phyloP scores from a whole-genome alignment of 1,284 basidiomycete genomes.

The Sanghuangporus sanghuang region DNA sequence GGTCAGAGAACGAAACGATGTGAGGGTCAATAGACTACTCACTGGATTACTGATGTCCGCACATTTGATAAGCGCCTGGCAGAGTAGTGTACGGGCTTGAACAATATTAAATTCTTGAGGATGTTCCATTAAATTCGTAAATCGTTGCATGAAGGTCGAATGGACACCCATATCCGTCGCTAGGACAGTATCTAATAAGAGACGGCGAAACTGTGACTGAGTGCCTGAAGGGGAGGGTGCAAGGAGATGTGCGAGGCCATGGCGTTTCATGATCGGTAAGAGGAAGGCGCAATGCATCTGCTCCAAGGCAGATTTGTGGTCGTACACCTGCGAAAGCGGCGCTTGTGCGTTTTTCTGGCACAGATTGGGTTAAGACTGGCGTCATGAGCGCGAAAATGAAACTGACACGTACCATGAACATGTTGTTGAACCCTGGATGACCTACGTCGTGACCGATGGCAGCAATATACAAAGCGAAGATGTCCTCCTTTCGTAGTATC shows the following conservation, averaged over 20 bases:
- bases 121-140: slow-evolving; percentile 43
- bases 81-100: slow-evolving; percentile 66
- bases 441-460: slow-evolving; percentile 95
- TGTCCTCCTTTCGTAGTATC: slow-evolving; percentile 57
- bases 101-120: slow-evolving; percentile 32
- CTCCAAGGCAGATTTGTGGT: slow-evolving; percentile 85
- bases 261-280: slow-evolving; percentile 74
- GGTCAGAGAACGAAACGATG: not conserved
- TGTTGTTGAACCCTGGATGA: slow-evolving; percentile 88
- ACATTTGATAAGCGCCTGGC: slow-evolving; percentile 90
- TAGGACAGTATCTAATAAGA: slow-evolving; percentile 75
- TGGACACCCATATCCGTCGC: slow-evolving; percentile 94
- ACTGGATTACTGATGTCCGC: slow-evolving; percentile 97
- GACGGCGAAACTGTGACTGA: slow-evolving; percentile 59
- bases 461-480: slow-evolving; percentile 81
- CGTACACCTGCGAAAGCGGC: slow-evolving; percentile 83
- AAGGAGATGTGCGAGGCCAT: slow-evolving; percentile 67
- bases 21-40: slow-evolving; percentile 25
- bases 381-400: not conserved
- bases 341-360: slow-evolving; percentile 85
- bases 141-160: slow-evolving; percentile 73
- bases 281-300: slow-evolving; percentile 90
- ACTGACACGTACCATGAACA: slow-evolving; percentile 73
- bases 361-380: slow-evolving; percentile 4
- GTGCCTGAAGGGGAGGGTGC: slow-evolving; percentile 28